Conservation (phyloP, 306 rosid species). For the Alnus glutinosa region DNA sequence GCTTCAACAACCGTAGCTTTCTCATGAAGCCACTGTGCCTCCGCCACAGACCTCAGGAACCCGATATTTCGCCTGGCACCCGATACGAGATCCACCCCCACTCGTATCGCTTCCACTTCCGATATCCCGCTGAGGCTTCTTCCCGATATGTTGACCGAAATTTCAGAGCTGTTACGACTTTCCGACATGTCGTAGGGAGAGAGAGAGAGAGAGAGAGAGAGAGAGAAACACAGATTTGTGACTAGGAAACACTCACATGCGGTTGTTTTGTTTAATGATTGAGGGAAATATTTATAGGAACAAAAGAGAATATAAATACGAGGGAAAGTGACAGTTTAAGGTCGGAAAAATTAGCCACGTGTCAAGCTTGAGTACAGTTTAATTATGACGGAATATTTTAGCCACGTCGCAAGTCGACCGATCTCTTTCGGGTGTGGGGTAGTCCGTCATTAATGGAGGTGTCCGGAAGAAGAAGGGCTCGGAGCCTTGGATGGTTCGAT, state of each 20-base stretch:
- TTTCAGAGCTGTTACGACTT: conserved; percentile 31
- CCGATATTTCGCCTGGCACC: conserved; percentile 64
- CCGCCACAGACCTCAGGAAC: conserved; percentile 54
- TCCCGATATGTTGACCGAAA: conserved; percentile 39
- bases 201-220: background rate
- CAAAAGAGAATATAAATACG: conserved; percentile 27
- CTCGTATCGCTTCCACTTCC: conserved; percentile 35
- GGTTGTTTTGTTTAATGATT: background rate
- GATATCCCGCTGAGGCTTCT: conserved; percentile 57
- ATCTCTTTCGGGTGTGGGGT: background rate
- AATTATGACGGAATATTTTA: conserved; percentile 16
- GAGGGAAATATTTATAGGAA: conserved; percentile 12
- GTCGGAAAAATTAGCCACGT: background rate
- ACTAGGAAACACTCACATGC: background rate
- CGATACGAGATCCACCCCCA: conserved; percentile 69
- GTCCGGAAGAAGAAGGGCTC: conserved; percentile 11
- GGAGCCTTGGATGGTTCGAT: conserved; percentile 7
- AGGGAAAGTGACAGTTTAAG: conserved; percentile 17
- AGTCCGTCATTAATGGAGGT: conserved; percentile 6
- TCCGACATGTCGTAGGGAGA: conserved; percentile 45
- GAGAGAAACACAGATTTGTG: conserved; percentile 1
- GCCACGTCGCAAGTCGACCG: conserved; percentile 27
- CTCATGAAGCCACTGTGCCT: conserved; percentile 61
- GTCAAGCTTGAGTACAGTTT: background rate
- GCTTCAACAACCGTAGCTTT: conserved; percentile 53